Conservation (phyloP, 108 stramenopile genomes). For the Nannochloropsis salina region DNA sequence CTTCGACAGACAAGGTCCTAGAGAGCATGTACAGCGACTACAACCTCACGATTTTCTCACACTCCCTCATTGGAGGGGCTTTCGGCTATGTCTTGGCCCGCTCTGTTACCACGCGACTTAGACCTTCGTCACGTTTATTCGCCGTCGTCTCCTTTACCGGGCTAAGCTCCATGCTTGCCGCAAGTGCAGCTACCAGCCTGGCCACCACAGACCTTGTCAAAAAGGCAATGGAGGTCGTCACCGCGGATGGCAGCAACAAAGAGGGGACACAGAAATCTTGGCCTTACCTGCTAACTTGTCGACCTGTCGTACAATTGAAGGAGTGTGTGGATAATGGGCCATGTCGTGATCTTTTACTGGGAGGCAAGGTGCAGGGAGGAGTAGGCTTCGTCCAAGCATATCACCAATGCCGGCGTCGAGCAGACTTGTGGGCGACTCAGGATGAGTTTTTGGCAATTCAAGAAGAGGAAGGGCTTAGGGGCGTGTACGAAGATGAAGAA, state of each 20-base stretch:
- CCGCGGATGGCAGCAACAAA: neutral
- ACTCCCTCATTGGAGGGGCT: neutral
- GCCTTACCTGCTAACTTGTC: neutral
- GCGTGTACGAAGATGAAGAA: neutral
- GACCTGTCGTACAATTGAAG: neutral
- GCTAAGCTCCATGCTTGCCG: neutral
- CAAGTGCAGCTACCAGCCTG: neutral
- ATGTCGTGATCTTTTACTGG: neutral
- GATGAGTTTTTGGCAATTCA: constrained; percentile 18
- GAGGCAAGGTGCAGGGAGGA: neutral
- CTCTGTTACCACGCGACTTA: neutral
- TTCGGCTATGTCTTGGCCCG: neutral
- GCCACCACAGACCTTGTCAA: neutral
- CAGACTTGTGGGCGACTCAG: neutral
- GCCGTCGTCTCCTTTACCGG: neutral
- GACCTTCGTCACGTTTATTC: neutral
- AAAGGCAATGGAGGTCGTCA: neutral
- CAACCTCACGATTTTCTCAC: constrained; percentile 1
- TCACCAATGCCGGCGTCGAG: neutral
- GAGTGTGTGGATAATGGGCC: neutral
- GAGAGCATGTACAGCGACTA: neutral
- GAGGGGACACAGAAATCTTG: neutral
- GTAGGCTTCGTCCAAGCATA: neutral
- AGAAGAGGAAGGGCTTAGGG: neutral
- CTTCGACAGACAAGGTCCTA: neutral